Evolutionary conservation across 441 rosid species (phyloP).

Genomic region (Gossypium aridum): DNA sequence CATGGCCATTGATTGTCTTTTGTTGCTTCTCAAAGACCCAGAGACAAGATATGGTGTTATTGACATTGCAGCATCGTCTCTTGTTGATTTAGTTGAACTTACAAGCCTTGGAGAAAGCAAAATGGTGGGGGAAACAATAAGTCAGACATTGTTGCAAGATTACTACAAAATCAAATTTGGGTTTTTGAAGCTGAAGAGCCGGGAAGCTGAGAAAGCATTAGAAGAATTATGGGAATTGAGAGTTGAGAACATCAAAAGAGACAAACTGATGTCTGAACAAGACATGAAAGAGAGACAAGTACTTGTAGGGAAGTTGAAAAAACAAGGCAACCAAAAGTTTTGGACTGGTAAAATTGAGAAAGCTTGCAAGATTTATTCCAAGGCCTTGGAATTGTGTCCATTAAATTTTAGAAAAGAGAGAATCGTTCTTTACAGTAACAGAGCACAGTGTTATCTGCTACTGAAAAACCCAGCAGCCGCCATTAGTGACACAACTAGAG

Average conservation of each 20-base stretch:
- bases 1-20: slow-evolving; percentile 61
- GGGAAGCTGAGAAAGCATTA: slow-evolving; percentile 37
- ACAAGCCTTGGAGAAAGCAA: slow-evolving; percentile 24
- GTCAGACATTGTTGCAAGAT: slow-evolving; percentile 42
- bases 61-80: slow-evolving; percentile 36
- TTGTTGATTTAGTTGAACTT: slow-evolving; percentile 64
- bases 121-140: slow-evolving; percentile 43
- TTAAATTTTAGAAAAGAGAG: slow-evolving; percentile 51
- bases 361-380: slow-evolving; percentile 37
- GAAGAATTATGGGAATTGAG: slow-evolving; percentile 51
- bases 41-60: slow-evolving; percentile 47
- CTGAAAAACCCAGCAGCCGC: slow-evolving; percentile 44
- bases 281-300: slow-evolving; percentile 35
- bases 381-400: slow-evolving; percentile 56
- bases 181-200: slow-evolving; percentile 30
- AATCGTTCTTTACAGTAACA: slow-evolving; percentile 52
- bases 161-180: slow-evolving; percentile 49
- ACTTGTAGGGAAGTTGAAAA: slow-evolving; percentile 36
- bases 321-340: slow-evolving; percentile 48
- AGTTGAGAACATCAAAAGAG: slow-evolving; percentile 56
- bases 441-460: slow-evolving; percentile 62
- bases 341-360: slow-evolving; percentile 46
- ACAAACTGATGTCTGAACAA: slow-evolving; percentile 38
- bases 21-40: slow-evolving; percentile 59
- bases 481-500: slow-evolving; percentile 76